A percentile compares a stretch with the other conserved stretches of the same genome.
Conservation (phyloP, 768 basidiomycete species). For the Gloeophyllum trabeum region DNA sequence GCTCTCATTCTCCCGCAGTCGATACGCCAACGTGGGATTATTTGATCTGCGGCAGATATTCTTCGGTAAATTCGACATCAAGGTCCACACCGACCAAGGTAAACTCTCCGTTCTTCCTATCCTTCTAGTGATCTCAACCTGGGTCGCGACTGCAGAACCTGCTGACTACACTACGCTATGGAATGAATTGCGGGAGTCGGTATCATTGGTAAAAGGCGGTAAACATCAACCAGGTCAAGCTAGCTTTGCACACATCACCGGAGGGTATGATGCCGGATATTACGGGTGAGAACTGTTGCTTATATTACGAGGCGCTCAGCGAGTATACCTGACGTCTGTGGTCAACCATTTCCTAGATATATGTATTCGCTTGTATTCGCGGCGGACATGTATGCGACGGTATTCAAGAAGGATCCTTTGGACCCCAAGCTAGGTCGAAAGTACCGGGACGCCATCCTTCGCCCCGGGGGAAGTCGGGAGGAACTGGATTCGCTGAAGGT, state of each 20-base stretch:
- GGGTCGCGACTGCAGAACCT: slow-evolving; percentile 24
- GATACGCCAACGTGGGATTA: slow-evolving; percentile 72
- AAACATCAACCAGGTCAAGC: slow-evolving; percentile 60
- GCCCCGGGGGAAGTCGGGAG: slow-evolving; percentile 67
- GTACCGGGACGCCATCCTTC: slow-evolving; percentile 71
- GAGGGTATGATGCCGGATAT: slow-evolving; percentile 63
- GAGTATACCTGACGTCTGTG: background rate
- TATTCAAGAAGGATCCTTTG: slow-evolving; percentile 76
- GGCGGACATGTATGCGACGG: slow-evolving; percentile 51
- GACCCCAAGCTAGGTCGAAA: slow-evolving; percentile 50
- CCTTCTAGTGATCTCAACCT: slow-evolving; percentile 5
- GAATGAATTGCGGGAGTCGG: slow-evolving; percentile 58
- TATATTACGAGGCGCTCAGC: background rate
- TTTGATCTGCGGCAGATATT: slow-evolving; percentile 79
- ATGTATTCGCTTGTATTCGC: slow-evolving; percentile 64
- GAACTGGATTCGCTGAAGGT: slow-evolving; percentile 75
- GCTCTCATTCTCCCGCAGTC: slow-evolving; percentile 13
- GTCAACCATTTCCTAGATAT: slow-evolving; percentile 21
- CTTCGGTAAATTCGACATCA: slow-evolving; percentile 72
- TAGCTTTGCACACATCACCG: slow-evolving; percentile 66
- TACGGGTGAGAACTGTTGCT: slow-evolving; percentile 54
- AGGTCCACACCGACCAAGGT: slow-evolving; percentile 65
- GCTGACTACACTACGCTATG: slow-evolving; percentile 73
- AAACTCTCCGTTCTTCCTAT: slow-evolving; percentile 2
- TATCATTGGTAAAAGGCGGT: slow-evolving; percentile 57